Evolutionary conservation across 2,329 filamentous ascomycete genomes (phyloP).

Genomic region (Diplocarpon rosae): DNA sequence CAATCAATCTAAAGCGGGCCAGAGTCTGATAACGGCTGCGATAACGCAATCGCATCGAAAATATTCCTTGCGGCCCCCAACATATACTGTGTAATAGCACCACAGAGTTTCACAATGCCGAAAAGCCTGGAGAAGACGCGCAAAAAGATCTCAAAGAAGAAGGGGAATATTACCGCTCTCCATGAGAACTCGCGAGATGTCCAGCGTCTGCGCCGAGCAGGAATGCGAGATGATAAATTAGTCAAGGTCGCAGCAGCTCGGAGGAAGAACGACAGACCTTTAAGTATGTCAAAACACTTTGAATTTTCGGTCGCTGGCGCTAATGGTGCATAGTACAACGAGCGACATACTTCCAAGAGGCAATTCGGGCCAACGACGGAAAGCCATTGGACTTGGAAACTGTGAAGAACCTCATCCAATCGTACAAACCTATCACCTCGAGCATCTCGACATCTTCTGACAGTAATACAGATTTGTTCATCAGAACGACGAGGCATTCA

Average conservation of each 20-base stretch:
- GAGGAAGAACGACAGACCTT: conserved; percentile 62
- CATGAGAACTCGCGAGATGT: conserved; percentile 87
- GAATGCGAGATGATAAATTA: conserved; percentile 72
- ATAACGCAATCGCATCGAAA: conserved; percentile 4
- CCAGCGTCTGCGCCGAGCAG: conserved; percentile 66
- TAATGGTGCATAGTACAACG: conserved; percentile 44
- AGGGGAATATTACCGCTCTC: conserved; percentile 59
- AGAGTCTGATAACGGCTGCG: conserved; percentile 15
- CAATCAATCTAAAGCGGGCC: no score
- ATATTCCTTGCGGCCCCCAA: no score
- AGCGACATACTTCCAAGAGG: conserved; percentile 61
- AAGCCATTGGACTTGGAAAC: conserved; percentile 41
- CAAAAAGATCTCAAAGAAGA: conserved; percentile 86
- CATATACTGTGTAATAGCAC: conserved; percentile 2
- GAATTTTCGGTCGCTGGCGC: conserved; percentile 2
- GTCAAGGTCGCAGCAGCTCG: conserved; percentile 58
- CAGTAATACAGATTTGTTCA: conserved; percentile 44
- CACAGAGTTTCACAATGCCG: conserved; percentile 48
- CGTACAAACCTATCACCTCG: conserved; percentile 39
- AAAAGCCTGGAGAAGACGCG: conserved; percentile 70
- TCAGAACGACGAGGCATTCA: conserved; percentile 62
- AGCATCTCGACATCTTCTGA: conserved; percentile 8
- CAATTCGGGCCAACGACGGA: conserved; percentile 40
- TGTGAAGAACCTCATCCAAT: conserved; percentile 50
- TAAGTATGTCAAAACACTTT: conserved; percentile 39